Evolutionary conservation across 768 basidiomycete species (phyloP).

Genomic region (Lactifluus subvellereus): DNA sequence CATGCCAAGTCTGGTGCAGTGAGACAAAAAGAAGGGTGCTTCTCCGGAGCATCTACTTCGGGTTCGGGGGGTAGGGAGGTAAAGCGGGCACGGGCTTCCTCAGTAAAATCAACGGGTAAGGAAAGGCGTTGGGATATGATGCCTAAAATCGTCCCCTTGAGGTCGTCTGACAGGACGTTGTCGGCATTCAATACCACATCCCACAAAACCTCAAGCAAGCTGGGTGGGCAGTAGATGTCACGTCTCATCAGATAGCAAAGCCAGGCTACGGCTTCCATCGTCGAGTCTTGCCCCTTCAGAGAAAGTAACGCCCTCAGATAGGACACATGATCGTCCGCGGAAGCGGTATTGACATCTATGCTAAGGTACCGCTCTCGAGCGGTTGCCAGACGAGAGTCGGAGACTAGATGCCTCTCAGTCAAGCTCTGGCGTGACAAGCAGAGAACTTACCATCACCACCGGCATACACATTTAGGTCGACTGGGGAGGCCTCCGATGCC

Average conservation of each 20-base stretch:
- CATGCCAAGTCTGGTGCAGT: constrained; percentile 16
- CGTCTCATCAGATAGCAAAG: constrained; percentile 14
- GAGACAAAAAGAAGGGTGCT: constrained; percentile 18
- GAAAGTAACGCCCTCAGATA: constrained; percentile 14
- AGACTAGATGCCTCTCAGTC: not conserved
- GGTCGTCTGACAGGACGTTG: constrained; percentile 25
- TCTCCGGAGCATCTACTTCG: constrained; percentile 3
- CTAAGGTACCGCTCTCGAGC: constrained; percentile 18
- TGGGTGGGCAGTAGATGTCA: constrained; percentile 31
- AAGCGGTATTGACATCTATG: constrained; percentile 12
- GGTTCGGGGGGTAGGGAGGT: constrained; percentile 1
- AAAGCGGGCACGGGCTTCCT: constrained; percentile 9
- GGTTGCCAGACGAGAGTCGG: not conserved
- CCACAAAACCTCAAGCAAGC: constrained; percentile 41
- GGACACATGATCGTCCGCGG: constrained; percentile 2
- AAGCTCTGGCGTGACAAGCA: not conserved
- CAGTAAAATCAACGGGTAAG: constrained; percentile 22
- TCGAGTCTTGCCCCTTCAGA: constrained; percentile 3
- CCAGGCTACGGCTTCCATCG: constrained; percentile 9
- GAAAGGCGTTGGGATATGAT: constrained; percentile 34
- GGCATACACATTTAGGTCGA: constrained; percentile 4
- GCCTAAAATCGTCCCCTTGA: constrained; percentile 35
- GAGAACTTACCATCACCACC: constrained; percentile 15
- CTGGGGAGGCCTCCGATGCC: constrained; percentile 1
- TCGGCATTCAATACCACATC: constrained; percentile 32